Evolutionary conservation across 306 rosid genomes (phyloP).

Genomic region (Neltuma alba): DNA sequence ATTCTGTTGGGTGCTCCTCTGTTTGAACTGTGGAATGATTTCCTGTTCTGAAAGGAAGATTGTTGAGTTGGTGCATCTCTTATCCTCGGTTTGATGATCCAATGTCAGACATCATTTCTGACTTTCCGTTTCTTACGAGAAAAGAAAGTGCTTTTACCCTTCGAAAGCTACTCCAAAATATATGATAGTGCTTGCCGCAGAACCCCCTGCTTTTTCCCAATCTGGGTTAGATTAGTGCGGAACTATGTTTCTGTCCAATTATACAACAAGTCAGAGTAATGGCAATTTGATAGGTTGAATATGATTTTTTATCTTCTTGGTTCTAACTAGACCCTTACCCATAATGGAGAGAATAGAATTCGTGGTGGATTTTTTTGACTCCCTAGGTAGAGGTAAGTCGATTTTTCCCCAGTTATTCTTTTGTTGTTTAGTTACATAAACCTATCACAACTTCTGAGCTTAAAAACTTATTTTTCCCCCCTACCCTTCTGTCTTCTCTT

Average conservation of each 20-base stretch:
- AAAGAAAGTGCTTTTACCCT: neutral
- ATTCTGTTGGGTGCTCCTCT: neutral
- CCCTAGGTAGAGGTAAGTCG: neutral
- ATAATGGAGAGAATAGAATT: neutral
- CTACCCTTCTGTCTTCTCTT: neutral
- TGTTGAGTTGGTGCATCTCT: neutral
- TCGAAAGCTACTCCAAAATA: neutral
- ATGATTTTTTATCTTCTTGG: neutral
- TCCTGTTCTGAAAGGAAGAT: neutral
- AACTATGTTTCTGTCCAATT: neutral
- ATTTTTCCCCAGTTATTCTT: neutral
- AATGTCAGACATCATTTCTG: neutral
- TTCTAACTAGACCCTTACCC: neutral
- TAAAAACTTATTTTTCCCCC: neutral
- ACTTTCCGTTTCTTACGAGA: neutral
- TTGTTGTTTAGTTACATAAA: neutral
- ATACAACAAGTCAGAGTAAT: neutral
- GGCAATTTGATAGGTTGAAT: neutral
- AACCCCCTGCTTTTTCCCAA: neutral
- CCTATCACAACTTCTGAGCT: neutral
- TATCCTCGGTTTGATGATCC: neutral
- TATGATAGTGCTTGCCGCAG: neutral
- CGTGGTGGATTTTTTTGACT: neutral
- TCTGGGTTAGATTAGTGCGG: neutral
- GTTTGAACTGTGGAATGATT: conserved; percentile 1